Evolutionary conservation across 345 rosid genomes (phyloP).

Genomic region (Moricandia moricandioides): DNA sequence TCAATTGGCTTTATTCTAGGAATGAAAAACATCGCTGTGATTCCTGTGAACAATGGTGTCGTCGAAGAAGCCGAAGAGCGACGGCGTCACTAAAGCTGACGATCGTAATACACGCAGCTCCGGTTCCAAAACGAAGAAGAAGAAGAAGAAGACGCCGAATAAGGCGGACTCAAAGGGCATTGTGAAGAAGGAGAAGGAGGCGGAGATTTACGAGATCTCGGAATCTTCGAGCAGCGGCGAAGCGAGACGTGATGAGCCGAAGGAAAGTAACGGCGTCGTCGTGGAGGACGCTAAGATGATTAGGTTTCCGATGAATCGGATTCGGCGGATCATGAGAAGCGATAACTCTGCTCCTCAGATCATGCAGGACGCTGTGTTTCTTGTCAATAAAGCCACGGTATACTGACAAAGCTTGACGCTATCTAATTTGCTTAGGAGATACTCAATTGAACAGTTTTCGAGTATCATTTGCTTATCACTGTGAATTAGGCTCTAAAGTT

Average conservation of each 20-base stretch:
- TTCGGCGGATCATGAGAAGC: constrained; percentile 60
- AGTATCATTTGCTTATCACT: background rate
- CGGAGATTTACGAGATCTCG: constrained; percentile 31
- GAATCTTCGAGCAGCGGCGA: constrained; percentile 28
- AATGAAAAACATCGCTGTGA: background rate
- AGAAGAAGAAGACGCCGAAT: constrained; percentile 17
- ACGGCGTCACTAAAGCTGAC: constrained; percentile 9
- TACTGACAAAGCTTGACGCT: background rate
- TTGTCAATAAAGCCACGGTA: constrained; percentile 85
- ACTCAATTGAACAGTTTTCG: background rate
- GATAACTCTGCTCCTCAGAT: constrained; percentile 42
- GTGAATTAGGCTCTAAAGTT: background rate
- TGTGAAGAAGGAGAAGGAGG: constrained; percentile 18
- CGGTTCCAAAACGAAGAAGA: constrained; percentile 12
- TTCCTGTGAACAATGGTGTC: constrained; percentile 28
- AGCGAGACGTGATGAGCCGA: background rate
- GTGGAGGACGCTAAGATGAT: constrained; percentile 42
- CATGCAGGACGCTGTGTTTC: constrained; percentile 61
- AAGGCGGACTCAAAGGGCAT: background rate
- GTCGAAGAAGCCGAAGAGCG: constrained; percentile 34
- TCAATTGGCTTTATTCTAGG: background rate
- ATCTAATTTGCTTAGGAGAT: background rate
- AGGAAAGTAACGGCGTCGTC: constrained; percentile 31
- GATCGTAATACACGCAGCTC: background rate
- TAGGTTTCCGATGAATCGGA: constrained; percentile 71